A percentile compares a stretch with the other conserved stretches of the same genome.
Conservation (phyloP, 192 early-diverging fungal genomes). For the Backusella psychrophila region DNA sequence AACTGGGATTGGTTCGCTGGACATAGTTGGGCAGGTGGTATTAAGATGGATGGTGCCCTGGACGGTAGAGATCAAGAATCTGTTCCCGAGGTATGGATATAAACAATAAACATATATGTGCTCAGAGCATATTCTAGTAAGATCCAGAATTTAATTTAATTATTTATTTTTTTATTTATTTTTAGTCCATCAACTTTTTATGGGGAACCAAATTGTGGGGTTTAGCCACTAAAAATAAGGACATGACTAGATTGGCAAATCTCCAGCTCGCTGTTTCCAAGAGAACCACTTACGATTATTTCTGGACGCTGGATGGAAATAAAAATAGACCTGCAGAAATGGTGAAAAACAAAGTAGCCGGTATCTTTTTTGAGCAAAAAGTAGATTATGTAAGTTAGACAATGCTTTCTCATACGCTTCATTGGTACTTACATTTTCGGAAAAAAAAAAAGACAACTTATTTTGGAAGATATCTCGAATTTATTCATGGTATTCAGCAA, state of each 20-base stretch:
- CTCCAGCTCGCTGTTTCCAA: constrained; percentile 31
- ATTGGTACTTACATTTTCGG: background rate
- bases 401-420: background rate
- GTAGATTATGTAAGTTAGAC: constrained; percentile 34
- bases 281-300: constrained; percentile 35
- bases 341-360: constrained; percentile 33
- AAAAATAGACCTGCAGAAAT: constrained; percentile 21
- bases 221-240: constrained; percentile 24
- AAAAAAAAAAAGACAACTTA: constrained; percentile 33
- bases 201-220: constrained; percentile 39
- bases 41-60: constrained; percentile 33
- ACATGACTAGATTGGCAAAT: constrained; percentile 11
- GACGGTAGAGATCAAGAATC: constrained; percentile 42
- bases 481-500: constrained; percentile 41
- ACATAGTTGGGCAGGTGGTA: constrained; percentile 65
- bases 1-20: constrained; percentile 61
- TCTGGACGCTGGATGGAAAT: constrained; percentile 34
- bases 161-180: background rate
- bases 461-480: constrained; percentile 37
- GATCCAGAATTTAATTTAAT: background rate
- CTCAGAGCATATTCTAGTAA: background rate
- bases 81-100: constrained; percentile 32
- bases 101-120: background rate
- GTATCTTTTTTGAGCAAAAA: constrained; percentile 39
- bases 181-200: constrained; percentile 34